These are phyloP conservation scores for Phytophthora brassicae DNA, from an alignment of 352 stramenopile genomes.

Conservation along the genomic window DNA sequence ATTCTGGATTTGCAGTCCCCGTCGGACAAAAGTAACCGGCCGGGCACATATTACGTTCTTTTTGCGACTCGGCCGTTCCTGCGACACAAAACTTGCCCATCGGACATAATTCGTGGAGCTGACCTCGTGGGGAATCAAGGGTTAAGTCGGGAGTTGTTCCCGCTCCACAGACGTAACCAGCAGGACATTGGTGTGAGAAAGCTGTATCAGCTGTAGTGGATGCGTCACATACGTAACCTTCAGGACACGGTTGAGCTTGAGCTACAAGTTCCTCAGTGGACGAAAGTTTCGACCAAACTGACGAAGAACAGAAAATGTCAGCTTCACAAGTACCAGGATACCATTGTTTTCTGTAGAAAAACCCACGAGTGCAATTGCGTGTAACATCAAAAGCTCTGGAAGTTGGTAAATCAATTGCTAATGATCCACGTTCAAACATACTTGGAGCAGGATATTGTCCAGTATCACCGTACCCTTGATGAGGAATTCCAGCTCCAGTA, in stretches of 20 bases:
- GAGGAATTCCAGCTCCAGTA: conserved; percentile 64
- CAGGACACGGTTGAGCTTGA: conserved; percentile 91
- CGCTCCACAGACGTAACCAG: conserved; percentile 94
- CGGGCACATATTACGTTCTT: conserved; percentile 80
- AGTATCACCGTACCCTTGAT: conserved; percentile 93
- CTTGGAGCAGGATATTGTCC: conserved; percentile 70
- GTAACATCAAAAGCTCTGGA: conserved; percentile 81
- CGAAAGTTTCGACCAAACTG: conserved; percentile 27
- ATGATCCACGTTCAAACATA: conserved; percentile 86
- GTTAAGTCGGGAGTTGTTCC: conserved; percentile 93
- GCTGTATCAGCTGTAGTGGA: conserved; percentile 82
- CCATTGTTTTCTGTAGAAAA: conserved; percentile 89
- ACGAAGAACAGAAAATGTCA: conserved; percentile 91
- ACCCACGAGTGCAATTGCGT: conserved; percentile 95
- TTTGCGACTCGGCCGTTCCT: conserved; percentile 86
- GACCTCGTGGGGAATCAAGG: conserved; percentile 85
- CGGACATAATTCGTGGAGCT: conserved; percentile 90
- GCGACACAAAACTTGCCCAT: conserved; percentile 88
- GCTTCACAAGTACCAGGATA: conserved; percentile 96
- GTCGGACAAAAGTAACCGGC: conserved; percentile 95
- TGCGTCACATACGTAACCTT: conserved; percentile 95
- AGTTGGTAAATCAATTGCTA: conserved; percentile 86
- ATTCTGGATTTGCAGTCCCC: conserved; percentile 87
- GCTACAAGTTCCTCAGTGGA: conserved; percentile 39
- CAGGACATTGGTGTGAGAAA: conserved; percentile 75